Base-by-base conservation (phyloP, 768 basidiomycete species). In the Pleurotus ostreatus region DNA sequence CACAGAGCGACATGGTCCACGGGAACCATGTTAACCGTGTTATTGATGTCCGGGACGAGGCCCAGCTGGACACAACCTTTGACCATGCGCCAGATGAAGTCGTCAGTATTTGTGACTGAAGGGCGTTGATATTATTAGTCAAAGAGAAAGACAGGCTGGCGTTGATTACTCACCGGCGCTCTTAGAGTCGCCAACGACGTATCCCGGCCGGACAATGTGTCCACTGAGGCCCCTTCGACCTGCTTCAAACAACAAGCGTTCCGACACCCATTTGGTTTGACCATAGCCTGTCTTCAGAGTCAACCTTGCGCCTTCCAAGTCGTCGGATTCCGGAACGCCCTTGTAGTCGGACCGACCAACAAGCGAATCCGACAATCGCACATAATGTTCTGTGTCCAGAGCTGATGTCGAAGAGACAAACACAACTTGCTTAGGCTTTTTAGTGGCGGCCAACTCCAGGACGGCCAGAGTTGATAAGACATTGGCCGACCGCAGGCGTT, bases 21-120 rank as follows among this genome's bases (percentile, higher is more conserved):
- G 0, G 97, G 97, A 6, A 95, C 92, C 88, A 98, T 95, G 73
- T 99, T 99, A 65, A 99, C 81, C 1, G 92, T 89, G 72, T 99
- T 99, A 77, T 97, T 94, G 70, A 99, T 98, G 67, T 99, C 92
- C 8, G 97, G 97, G 2, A 94, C 86, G 40, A 93, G 81, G 1
- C 95, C 96, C n/a, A 98, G 85, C 68, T 99, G 97, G 38, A 98
- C 80, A 66, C 94, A 98, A n/a, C 97, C 97, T 70, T 98, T 98
- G 66, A 97, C 92, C 70, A 99, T 75, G 2, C 97, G 84, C 96
- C 96, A 98, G 55, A 99, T 84, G 72, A 99, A 99, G 68, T 99
- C 97, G 63, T 99, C 96, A 34, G 97, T 98, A 72, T 99, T 99
- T 11, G 96, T 98, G 3, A 98, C 95, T 93, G 61, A 15, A 54